A percentile compares a stretch with the other conserved stretches of the same genome.
Evolutionary conservation across 305 asterid genomes (phyloP).

Genomic region (Fraxinus sp.): DNA sequence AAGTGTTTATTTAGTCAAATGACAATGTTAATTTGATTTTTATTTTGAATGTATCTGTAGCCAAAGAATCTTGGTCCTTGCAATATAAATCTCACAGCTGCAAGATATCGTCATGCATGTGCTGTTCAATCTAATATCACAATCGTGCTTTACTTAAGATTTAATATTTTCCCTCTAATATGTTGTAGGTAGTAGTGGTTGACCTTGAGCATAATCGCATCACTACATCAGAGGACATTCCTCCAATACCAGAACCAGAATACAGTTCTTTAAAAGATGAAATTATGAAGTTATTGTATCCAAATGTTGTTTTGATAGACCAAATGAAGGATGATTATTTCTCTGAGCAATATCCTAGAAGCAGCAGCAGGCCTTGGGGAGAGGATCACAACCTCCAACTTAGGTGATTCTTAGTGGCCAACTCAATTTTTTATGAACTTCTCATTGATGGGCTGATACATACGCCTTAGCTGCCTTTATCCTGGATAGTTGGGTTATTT

Average conservation of each 20-base stretch:
- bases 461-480: slow-evolving; percentile 14
- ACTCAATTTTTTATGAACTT: slow-evolving; percentile 15
- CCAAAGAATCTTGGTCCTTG: neutral
- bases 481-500: slow-evolving; percentile 18
- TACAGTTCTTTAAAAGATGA: slow-evolving; percentile 74
- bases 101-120: neutral
- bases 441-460: slow-evolving; percentile 21
- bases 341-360: slow-evolving; percentile 48
- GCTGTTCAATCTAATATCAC: slow-evolving; percentile 12
- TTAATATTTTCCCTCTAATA: slow-evolving; percentile 23
- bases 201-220: slow-evolving; percentile 91
- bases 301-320: slow-evolving; percentile 88
- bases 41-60: neutral
- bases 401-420: slow-evolving; percentile 56
- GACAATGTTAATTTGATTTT: neutral
- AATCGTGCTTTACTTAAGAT: slow-evolving; percentile 4
- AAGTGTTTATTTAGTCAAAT: neutral
- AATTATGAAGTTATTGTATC: slow-evolving; percentile 65
- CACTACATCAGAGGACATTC: slow-evolving; percentile 93
- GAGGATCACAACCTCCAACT: slow-evolving; percentile 78
- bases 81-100: slow-evolving; percentile 14
- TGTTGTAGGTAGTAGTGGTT: slow-evolving; percentile 89
- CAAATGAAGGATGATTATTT: slow-evolving; percentile 60
- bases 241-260: slow-evolving; percentile 95
- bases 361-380: slow-evolving; percentile 77